phyloP scores from a whole-genome alignment of 2,329 filamentous ascomycete species.

The Alternaria tenuissima region DNA sequence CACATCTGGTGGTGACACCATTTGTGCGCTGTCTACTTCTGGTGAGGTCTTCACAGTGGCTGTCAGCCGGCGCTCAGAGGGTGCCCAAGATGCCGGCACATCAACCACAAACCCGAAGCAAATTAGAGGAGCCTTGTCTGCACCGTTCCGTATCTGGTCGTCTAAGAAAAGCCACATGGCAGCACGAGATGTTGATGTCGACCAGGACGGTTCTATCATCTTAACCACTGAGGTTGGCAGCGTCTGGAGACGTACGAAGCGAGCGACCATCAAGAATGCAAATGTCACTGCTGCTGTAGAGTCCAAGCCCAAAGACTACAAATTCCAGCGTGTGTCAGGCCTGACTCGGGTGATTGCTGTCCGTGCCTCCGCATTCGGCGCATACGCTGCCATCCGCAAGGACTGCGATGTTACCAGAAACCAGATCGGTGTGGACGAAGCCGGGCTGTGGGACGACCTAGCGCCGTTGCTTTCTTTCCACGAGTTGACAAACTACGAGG shows the following conservation, averaged over 20 bases:
- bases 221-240: slow-evolving; percentile 91
- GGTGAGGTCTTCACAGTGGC: slow-evolving; percentile 90
- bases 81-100: slow-evolving; percentile 62
- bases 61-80: slow-evolving; percentile 73
- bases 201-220: slow-evolving; percentile 93
- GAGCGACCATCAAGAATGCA: slow-evolving; percentile 79
- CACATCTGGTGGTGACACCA: slow-evolving; percentile 86
- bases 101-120: slow-evolving; percentile 95
- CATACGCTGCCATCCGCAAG: slow-evolving; percentile 85
- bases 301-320: slow-evolving; percentile 84
- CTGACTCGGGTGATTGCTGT: slow-evolving; percentile 86
- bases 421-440: slow-evolving; percentile 71
- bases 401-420: slow-evolving; percentile 83
- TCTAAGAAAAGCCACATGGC: slow-evolving; percentile 85
- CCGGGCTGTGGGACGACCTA: slow-evolving; percentile 77
- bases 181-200: slow-evolving; percentile 84
- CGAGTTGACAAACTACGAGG: slow-evolving; percentile 60
- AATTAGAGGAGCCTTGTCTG: slow-evolving; percentile 81
- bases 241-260: slow-evolving; percentile 88
- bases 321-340: slow-evolving; percentile 89
- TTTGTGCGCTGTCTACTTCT: slow-evolving; percentile 82
- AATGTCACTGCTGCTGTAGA: slow-evolving; percentile 60
- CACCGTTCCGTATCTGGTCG: slow-evolving; percentile 85
- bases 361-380: slow-evolving; percentile 86
- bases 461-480: slow-evolving; percentile 73